Base-by-base conservation (phyloP, 2,329 filamentous ascomycete genomes). In the Alternaria consortialis region DNA sequence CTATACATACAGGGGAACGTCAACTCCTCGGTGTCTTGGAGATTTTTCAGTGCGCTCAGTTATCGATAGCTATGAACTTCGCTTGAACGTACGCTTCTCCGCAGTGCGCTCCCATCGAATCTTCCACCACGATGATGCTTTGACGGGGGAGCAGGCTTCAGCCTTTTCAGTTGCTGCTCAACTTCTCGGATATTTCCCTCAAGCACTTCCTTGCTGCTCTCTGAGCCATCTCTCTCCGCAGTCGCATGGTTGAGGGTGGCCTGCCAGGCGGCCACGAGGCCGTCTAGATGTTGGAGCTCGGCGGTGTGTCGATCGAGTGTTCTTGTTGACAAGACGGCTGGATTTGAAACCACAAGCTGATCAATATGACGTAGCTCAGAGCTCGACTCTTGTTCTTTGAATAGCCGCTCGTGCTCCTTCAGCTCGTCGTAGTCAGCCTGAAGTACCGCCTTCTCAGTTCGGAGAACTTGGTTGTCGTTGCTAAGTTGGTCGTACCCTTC, bases 401-500 rank as follows among this genome's bases (percentile, higher is more conserved):
- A 27, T 15, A 40, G 25, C 7, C 37, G 3, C 7, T 56, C 25
- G 25, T 31, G 12, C 25, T 40, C 31, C 34, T 46, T 56, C 12
- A 48, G 13, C 4, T 32, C 34, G 17, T 48, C 34, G 11, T 23
- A n/a, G 11, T 56, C 32, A 6, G n/a, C 9, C 34, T 47, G 43
- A 12, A 56, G 53, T 39, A 31, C 43, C 7, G n/a, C 6, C 23
- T 29, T 56, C n/a, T 56, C 53, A 5, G 9, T 47, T 7, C 32
- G 43, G 5, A 56, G 32, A 9, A 29, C n/a, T 20, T 27, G 42
- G 15, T 31, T 56, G 7, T 48, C 43, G 7, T 47, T 42, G n/a
- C 32, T 39, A n/a, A 48, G 34, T 32, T 56, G 43, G n/a, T 56
- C 34, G 27, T 56, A 56, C 1, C 53, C 53, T 23, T 56, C 25